These are phyloP conservation scores for Lactarius hengduanensis DNA, from an alignment of 768 basidiomycete genomes.

Conservation along the genomic window DNA sequence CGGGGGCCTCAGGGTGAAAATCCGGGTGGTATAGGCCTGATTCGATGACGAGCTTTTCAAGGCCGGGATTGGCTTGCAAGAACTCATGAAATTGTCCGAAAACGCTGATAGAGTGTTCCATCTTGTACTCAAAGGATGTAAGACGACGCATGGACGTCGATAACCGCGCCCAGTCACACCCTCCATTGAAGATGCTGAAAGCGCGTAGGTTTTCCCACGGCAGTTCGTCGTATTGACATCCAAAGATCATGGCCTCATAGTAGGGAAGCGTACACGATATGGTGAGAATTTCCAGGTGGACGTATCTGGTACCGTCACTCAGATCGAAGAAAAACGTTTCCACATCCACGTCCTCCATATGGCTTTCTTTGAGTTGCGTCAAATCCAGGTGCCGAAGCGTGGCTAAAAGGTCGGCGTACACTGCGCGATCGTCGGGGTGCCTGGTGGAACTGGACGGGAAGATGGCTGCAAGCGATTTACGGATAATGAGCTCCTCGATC, in stretches of 20 bases:
- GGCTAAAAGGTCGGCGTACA: constrained; percentile 10
- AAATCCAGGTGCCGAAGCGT: constrained; percentile 14
- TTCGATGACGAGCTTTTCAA: constrained; percentile 29
- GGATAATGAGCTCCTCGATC: constrained; percentile 35
- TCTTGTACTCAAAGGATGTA: constrained; percentile 26
- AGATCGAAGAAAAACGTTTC: not conserved
- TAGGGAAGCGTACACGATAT: not conserved
- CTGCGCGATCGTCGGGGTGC: constrained; percentile 18
- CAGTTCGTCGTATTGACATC: not conserved
- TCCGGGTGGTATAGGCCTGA: not conserved
- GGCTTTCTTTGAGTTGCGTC: constrained; percentile 8
- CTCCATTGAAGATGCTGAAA: constrained; percentile 8
- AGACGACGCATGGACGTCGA: constrained; percentile 9
- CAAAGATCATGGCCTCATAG: not conserved
- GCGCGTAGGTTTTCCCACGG: constrained; percentile 13
- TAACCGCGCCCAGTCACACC: constrained; percentile 10
- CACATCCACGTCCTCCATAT: constrained; percentile 10
- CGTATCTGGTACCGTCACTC: not conserved
- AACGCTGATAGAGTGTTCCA: not conserved
- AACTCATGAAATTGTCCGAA: constrained; percentile 23
- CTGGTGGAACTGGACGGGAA: constrained; percentile 19
- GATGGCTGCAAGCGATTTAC: constrained; percentile 29
- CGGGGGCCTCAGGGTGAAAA: not conserved
- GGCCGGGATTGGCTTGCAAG: constrained; percentile 29
- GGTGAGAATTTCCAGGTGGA: constrained; percentile 10